Conservation (phyloP, 140 eudicot genomes). For the Stevia rebaudiana region DNA sequence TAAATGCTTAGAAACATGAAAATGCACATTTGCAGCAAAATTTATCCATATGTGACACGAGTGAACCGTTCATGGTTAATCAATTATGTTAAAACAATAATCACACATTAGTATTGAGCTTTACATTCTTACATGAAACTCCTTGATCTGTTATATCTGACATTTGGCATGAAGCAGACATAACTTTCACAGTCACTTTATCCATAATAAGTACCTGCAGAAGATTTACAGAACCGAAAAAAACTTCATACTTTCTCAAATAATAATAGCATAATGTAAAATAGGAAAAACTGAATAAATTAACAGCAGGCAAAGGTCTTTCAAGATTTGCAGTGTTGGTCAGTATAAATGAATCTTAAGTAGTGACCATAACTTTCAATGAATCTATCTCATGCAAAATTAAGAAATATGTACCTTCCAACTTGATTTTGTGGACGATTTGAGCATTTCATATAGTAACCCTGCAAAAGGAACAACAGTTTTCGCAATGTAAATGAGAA, state of each 20-base stretch:
- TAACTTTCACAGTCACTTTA: slow-evolving; percentile 84
- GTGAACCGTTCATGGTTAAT: not conserved
- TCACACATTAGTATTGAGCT: slow-evolving; percentile 9
- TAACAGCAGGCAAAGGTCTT: not conserved
- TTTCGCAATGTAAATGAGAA: slow-evolving; percentile 6
- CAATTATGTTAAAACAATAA: not conserved
- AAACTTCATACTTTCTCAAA: slow-evolving; percentile 1
- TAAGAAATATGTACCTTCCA: slow-evolving; percentile 70
- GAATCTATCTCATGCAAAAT: slow-evolving; percentile 5
- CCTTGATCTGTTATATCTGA: slow-evolving; percentile 95
- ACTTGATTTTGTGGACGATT: slow-evolving; percentile 49
- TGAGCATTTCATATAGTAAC: slow-evolving; percentile 77
- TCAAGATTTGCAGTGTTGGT: not conserved
- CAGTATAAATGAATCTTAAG: not conserved
- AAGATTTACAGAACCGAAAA: not conserved
- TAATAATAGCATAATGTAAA: not conserved
- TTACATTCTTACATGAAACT: slow-evolving; percentile 68
- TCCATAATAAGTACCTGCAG: slow-evolving; percentile 92
- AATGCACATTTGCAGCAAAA: not conserved
- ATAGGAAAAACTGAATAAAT: slow-evolving; percentile 1
- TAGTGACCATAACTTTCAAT: not conserved
- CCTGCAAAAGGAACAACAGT: slow-evolving; percentile 41
- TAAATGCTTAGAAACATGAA: no score
- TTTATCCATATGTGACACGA: slow-evolving; percentile 1
- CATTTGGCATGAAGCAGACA: slow-evolving; percentile 91